Percentiles rank a stretch among this genome's conserved stretches.
Conservation (phyloP, 179 eudicot genomes). For the Amaranthus tricolor region DNA sequence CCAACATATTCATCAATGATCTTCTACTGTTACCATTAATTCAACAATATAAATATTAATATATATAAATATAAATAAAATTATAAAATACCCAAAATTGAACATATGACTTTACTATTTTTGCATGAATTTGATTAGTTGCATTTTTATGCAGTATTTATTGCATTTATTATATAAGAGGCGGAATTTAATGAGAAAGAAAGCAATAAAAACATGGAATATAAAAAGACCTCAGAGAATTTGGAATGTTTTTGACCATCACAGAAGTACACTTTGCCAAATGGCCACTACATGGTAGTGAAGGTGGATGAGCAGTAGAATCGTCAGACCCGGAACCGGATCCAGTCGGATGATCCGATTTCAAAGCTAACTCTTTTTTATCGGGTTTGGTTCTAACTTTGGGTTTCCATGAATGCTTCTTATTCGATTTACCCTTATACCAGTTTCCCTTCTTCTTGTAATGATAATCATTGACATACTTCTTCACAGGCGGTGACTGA, state of each 20-base stretch:
- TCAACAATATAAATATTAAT: background rate
- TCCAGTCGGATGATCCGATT: constrained; percentile 4
- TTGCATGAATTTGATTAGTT: background rate
- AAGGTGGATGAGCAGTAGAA: background rate
- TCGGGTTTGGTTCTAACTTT: background rate
- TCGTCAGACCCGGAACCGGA: background rate
- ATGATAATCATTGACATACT: too few species aligned
- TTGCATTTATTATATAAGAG: background rate
- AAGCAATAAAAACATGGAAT: background rate
- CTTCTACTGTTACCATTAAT: constrained; percentile 13
- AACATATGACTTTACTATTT: background rate
- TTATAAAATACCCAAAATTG: background rate
- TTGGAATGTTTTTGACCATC: constrained; percentile 30
- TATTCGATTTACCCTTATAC: too few species aligned
- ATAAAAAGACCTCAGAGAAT: constrained; percentile 19
- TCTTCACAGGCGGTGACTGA: background rate
- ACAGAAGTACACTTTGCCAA: constrained; percentile 23
- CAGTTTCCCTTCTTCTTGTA: background rate
- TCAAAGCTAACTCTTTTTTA: too few species aligned
- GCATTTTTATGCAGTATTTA: background rate
- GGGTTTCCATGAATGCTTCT: constrained; percentile 8
- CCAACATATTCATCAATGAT: constrained; percentile 15
- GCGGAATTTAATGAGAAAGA: background rate
- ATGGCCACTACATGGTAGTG: background rate
- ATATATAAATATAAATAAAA: background rate